These are phyloP conservation scores for Paracoccidioides brasiliensis DNA, from an alignment of 2,329 filamentous ascomycete genomes.

Conservation along the genomic window DNA sequence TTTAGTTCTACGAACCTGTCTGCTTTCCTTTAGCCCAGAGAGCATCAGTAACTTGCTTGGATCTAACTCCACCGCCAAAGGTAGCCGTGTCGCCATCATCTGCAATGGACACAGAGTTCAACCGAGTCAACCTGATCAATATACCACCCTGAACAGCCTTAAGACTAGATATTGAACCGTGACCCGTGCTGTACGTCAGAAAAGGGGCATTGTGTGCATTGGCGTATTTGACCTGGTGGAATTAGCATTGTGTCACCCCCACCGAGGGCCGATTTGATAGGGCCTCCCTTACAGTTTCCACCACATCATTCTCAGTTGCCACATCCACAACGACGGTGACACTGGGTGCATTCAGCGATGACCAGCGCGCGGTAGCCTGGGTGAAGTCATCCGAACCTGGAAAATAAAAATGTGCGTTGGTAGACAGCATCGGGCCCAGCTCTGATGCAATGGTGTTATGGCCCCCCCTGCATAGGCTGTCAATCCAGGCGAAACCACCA, in stretches of 20 bases:
- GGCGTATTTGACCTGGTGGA: constrained; percentile 35
- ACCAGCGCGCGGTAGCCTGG: constrained; percentile 34
- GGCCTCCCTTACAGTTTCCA: constrained; percentile 29
- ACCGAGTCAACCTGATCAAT: constrained; percentile 36
- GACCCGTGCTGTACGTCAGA: constrained; percentile 40
- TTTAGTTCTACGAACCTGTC: constrained; percentile 24
- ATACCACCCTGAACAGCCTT: constrained; percentile 39
- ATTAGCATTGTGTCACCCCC: constrained; percentile 38
- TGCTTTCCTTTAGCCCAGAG: constrained; percentile 42
- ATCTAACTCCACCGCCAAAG: constrained; percentile 37
- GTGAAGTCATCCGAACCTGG: constrained; percentile 32
- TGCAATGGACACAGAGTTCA: constrained; percentile 33
- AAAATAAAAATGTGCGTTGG: constrained; percentile 29
- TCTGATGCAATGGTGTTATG: too few relatives aligned
- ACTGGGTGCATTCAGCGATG: constrained; percentile 30
- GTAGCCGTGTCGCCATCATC: constrained; percentile 35
- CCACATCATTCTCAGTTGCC: constrained; percentile 37
- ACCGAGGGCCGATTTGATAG: background rate
- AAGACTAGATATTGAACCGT: constrained; percentile 40
- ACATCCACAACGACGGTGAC: constrained; percentile 38
- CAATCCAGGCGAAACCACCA: too few relatives aligned
- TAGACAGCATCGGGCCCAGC: too few relatives aligned
- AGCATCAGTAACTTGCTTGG: constrained; percentile 34
- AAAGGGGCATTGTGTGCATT: constrained; percentile 37
- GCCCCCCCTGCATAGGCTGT: too few relatives aligned